These are phyloP conservation scores for Globisporangium orthogonon DNA, from an alignment of 352 stramenopile genomes.

Conservation along the genomic window DNA sequence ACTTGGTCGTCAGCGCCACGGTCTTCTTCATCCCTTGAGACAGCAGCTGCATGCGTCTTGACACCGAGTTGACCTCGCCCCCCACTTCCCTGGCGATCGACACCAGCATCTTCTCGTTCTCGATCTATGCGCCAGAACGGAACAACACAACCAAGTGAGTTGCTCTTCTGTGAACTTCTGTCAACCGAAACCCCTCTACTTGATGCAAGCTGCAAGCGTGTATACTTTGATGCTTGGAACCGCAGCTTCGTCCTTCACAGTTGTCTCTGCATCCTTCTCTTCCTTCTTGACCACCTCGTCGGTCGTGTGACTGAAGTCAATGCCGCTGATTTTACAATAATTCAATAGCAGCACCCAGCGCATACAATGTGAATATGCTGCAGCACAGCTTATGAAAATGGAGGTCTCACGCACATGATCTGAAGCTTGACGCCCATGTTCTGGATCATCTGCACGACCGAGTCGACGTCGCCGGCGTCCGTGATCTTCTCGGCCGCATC, in stretches of 20 bases:
- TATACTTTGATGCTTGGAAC: conserved; percentile 21
- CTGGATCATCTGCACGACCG: conserved; percentile 69
- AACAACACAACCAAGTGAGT: neutral
- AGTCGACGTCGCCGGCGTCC: conserved; percentile 55
- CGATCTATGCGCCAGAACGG: conserved; percentile 15
- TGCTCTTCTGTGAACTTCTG: too few species aligned
- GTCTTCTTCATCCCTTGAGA: conserved; percentile 76
- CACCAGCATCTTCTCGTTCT: conserved; percentile 86
- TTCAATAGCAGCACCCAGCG: too few species aligned
- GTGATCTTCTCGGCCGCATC: conserved; percentile 57
- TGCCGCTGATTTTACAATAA: conserved; percentile 24
- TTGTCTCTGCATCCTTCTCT: neutral
- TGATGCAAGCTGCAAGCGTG: neutral
- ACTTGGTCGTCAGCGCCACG: conserved; percentile 67
- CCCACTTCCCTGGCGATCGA: conserved; percentile 65
- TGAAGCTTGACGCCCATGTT: conserved; percentile 77
- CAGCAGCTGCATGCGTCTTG: conserved; percentile 66
- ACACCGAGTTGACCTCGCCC: conserved; percentile 61
- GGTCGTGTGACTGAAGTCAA: conserved; percentile 61
- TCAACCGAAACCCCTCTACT: too few species aligned
- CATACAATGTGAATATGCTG: too few species aligned
- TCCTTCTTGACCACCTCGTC: conserved; percentile 19
- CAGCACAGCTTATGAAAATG: too few species aligned
- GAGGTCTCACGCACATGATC: conserved; percentile 46
- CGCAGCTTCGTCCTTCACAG: conserved; percentile 1